phyloP scores from a whole-genome alignment of 345 rosid genomes.

The Melaleuca alternifolia region DNA sequence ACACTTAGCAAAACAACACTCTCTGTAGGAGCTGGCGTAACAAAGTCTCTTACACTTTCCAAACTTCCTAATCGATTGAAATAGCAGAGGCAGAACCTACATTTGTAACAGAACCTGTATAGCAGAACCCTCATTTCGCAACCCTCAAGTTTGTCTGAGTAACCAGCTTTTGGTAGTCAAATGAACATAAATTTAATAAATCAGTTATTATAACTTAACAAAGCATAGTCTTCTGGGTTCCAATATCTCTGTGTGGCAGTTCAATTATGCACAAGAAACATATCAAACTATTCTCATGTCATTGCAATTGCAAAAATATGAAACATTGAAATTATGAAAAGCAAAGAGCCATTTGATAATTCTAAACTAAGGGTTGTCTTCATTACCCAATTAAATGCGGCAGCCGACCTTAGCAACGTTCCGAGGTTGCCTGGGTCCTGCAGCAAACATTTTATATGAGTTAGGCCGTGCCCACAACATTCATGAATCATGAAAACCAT shows the following conservation, averaged over 20 bases:
- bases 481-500: background rate
- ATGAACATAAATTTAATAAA: background rate
- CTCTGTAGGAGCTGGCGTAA: background rate
- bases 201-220: background rate
- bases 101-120: background rate
- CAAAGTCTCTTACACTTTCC: background rate
- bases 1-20: background rate
- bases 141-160: background rate
- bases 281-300: background rate
- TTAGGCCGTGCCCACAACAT: background rate
- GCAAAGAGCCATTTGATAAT: background rate
- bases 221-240: background rate
- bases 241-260: background rate
- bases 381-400: conserved; percentile 85
- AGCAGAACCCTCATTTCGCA: background rate
- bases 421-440: conserved; percentile 98
- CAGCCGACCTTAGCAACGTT: conserved; percentile 75
- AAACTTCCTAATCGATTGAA: background rate
- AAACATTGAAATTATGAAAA: background rate
- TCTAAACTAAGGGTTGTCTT: background rate
- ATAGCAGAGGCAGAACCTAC: background rate
- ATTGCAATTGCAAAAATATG: background rate
- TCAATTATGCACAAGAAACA: background rate
- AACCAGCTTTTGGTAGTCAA: background rate
- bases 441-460: conserved; percentile 10